Percentiles rank a stretch among this genome's conserved stretches.
phyloP scores from a whole-genome alignment of 1,284 basidiomycete genomes.

The Sporisorium iseilematis-ciliati region DNA sequence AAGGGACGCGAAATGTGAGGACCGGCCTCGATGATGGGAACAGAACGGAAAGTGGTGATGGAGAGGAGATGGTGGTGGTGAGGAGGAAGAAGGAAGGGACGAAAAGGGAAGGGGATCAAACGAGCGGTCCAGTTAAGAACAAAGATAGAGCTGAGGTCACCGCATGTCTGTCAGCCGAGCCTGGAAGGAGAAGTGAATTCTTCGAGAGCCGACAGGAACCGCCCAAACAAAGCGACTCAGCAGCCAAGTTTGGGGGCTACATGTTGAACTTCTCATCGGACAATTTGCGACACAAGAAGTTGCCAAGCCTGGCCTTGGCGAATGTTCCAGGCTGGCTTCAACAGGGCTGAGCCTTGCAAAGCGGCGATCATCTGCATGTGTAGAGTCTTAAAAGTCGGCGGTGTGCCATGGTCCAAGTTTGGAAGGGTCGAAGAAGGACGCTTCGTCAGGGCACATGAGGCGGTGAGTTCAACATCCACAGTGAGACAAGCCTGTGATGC shows the following conservation, averaged over 20 bases:
- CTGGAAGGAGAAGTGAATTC: slow-evolving; percentile 1
- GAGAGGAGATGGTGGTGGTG: slow-evolving; percentile 19
- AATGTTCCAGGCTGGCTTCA: neutral
- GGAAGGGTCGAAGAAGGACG: neutral
- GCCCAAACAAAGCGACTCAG: neutral
- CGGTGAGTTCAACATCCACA: slow-evolving; percentile 28
- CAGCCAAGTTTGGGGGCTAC: neutral
- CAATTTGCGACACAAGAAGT: neutral
- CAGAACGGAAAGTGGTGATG: neutral
- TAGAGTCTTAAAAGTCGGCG: slow-evolving; percentile 3
- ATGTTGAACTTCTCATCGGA: slow-evolving; percentile 10
- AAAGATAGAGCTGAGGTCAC: no score
- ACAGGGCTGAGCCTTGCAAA: neutral
- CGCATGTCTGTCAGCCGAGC: slow-evolving; percentile 2
- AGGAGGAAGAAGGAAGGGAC: slow-evolving; percentile 10
- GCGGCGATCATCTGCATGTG: neutral
- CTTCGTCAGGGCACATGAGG: slow-evolving; percentile 3
- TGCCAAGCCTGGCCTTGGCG: slow-evolving; percentile 3
- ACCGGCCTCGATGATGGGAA: slow-evolving; percentile 33
- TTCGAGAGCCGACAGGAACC: slow-evolving; percentile 13
- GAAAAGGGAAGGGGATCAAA: neutral
- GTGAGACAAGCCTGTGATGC: neutral
- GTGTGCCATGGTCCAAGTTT: slow-evolving; percentile 4
- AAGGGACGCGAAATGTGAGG: slow-evolving; percentile 37
- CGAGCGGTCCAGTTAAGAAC: slow-evolving; percentile 4